Evolutionary conservation across 495 filamentous ascomycete genomes (phyloP).

Genomic region (Podospora conica): DNA sequence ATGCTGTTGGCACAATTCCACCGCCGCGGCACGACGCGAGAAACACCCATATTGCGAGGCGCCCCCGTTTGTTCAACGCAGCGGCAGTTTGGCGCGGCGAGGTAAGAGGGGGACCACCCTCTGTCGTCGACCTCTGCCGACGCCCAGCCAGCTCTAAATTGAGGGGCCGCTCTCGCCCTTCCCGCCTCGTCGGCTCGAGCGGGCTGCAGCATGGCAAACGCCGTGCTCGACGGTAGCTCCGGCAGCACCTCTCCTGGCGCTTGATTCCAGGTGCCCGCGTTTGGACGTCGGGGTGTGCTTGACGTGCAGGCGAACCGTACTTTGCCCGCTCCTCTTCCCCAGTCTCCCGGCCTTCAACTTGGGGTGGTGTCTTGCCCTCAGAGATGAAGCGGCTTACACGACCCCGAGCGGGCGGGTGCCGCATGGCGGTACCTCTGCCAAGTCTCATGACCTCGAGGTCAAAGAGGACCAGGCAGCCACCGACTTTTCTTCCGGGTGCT

Average conservation of each 20-base stretch:
- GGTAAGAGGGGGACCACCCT: neutral
- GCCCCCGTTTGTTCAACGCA: neutral
- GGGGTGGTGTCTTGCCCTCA: neutral
- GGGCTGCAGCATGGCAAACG: neutral
- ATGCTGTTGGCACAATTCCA: neutral
- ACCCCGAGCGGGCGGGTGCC: neutral
- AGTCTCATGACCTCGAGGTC: neutral
- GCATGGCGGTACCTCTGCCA: neutral
- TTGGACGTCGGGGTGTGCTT: neutral
- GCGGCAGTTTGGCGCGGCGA: neutral
- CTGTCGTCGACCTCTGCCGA: neutral
- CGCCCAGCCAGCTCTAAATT: neutral
- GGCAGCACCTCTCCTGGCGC: neutral
- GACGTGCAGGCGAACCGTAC: neutral
- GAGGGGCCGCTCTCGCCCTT: neutral
- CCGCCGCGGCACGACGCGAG: neutral
- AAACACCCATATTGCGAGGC: neutral
- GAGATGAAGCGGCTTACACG: neutral
- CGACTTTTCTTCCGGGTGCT: neutral
- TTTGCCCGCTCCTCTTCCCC: neutral
- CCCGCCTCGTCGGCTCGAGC: neutral
- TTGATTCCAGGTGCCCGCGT: neutral
- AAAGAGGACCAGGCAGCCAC: neutral
- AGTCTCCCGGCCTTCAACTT: neutral
- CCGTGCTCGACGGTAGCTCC: neutral